Percentiles rank a stretch among this genome's conserved stretches.
These are phyloP conservation scores for Panicum hallii DNA, from an alignment of 202 grass and related monocot genomes.

Conservation along the genomic window DNA sequence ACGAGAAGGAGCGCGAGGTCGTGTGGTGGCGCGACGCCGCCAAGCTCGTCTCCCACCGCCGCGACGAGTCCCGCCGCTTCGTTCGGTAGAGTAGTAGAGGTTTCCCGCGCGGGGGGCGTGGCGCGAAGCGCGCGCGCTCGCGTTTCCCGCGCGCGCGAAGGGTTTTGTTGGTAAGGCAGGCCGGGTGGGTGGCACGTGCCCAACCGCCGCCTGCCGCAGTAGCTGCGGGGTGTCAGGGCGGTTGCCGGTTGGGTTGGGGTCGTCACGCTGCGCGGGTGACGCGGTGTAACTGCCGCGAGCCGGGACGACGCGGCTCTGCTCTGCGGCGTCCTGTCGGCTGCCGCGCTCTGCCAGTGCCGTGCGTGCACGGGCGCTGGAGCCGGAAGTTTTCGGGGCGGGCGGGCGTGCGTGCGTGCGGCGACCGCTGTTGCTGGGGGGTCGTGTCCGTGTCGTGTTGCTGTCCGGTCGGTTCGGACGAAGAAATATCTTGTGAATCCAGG, in stretches of 20 bases:
- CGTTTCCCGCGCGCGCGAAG: neutral
- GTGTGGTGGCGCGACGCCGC: conserved; percentile 96
- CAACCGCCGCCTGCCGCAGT: neutral
- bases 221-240: neutral
- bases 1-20: conserved; percentile 89
- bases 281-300: conserved; percentile 27
- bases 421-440: neutral
- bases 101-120: neutral
- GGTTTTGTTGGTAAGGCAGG: neutral
- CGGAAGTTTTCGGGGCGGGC: neutral
- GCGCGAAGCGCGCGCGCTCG: neutral
- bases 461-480: neutral
- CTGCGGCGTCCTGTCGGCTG: neutral
- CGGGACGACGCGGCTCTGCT: neutral
- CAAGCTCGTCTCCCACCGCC: conserved; percentile 83
- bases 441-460: neutral
- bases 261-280: conserved; percentile 48
- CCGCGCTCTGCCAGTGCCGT: neutral
- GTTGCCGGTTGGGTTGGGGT: neutral
- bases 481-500: neutral
- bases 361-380: conserved; percentile 5
- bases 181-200: too few relatives aligned
- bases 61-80: conserved; percentile 56
- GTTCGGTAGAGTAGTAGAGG: neutral
- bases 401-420: neutral